Base-by-base conservation (phyloP, 495 filamentous ascomycete genomes). In the Cladorrhinum samala region DNA sequence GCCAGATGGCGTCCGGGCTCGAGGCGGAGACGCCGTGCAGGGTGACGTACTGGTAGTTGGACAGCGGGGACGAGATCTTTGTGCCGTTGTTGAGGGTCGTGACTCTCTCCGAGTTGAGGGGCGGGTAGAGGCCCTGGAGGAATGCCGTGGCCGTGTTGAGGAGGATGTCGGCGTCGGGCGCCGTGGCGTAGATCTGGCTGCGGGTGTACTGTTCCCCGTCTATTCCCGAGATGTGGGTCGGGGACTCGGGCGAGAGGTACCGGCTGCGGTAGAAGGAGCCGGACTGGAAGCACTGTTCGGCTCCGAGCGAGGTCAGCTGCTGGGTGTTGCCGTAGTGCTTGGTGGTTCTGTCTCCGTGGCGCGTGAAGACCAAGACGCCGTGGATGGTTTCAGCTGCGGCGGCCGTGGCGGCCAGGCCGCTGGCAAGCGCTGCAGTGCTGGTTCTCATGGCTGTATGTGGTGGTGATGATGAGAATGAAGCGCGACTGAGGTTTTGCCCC, bases 11-110 rank as follows among this genome's bases (percentile, higher is more conserved):
- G 21, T 59, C 56, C 2, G 60, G 56, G 9, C 53, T 56, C 44
- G 56, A 53, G 50, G 16, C 41, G 36, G 25, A 23, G 50, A 62
- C 24, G 37, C 60, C 56, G 17, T 59, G 56, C 8, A 62, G 53
- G 5, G 56, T 54, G 19, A 59, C 56, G 24, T 62, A 62, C 43
- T 62, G 60, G 53, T 62, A 62, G 25, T 56, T 53, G 43, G 51
- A 43, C 1, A 62, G 40, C 16, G 60, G 60, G 27, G 43, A 41
- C 13, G 27, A 40, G 0, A 52, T 46, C 18, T 56, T 55, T 18
- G 56, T 39, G 27, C 60, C 53, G 40, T 62, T 62, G 47, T 47
- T 53, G 38, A 62, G 60, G 11, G 52, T 40, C 38, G 49, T 39
- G 38, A 47, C 3, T 9, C 48, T 13, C 43, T 52, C 36, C 5